Base-by-base conservation (phyloP, 192 early-diverging fungal species). In the Pilaira anomala region DNA sequence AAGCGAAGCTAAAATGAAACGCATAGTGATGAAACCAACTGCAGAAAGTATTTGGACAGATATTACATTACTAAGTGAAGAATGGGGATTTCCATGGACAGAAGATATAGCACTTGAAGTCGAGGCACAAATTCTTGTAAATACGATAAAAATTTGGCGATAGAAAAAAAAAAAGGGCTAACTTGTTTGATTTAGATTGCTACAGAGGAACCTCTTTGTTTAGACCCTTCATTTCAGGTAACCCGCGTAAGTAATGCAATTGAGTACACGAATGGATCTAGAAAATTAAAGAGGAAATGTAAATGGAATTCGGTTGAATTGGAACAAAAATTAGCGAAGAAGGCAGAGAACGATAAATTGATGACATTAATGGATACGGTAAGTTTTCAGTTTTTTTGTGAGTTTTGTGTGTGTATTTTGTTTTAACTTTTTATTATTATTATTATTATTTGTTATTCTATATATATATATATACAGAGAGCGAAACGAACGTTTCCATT, bases 281-380 rank as follows among this genome's bases (percentile, higher is more conserved):
- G 79, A 65, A 63, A 79, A 44, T 71, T 77, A 12, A 78, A 76
- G 63, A 85, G 77, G 68, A 83, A 76, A 65, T 76, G 83, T 72
- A 88, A 87, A 66, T 86, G 80, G 82, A 88, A 90, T 68, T 88
- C 87, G 36, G 72, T 82, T 0, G 88, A 88, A 60, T 67, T 84
- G 29, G 88, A 87, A 58, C 83, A 86, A 7, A 85, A 88, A 61
- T 75, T 83, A 24, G 82, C 83, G 14, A 81, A 84, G 58, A 87
- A 82, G 74, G 78, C 79, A 33, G 88, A 90, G 66, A 84, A 85
- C 52, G 78, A 80, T 59, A 85, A 83, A 67, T 67, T 88, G 52
- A 80, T 90, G 80, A 80, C 82, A 21, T 67, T 87, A 52, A 88
- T 88, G 87, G 87, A 90, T 68, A 78, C 86, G 62, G 80, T 82